phyloP scores from a whole-genome alignment of 2,329 filamentous ascomycete genomes.

The Diaporthe vexans region DNA sequence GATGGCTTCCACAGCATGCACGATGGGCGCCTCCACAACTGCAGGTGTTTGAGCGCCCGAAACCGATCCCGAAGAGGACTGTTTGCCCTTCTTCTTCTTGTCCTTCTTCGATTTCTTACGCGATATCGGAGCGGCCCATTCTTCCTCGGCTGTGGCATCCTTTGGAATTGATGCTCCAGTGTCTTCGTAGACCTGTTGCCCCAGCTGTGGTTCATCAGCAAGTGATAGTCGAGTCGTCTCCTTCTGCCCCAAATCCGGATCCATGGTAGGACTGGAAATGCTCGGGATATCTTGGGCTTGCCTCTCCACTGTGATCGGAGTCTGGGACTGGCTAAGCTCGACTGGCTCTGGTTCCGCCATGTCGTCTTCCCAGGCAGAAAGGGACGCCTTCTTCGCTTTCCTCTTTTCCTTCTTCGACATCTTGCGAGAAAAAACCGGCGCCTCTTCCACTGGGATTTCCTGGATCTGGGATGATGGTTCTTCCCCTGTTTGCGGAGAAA shows the following conservation, averaged over 20 bases:
- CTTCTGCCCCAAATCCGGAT: neutral
- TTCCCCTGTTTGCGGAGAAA: neutral
- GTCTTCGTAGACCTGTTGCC: slow-evolving; percentile 45
- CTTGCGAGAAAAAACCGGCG: slow-evolving; percentile 38
- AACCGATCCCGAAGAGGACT: slow-evolving; percentile 42
- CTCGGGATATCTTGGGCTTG: slow-evolving; percentile 8
- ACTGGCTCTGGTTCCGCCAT: slow-evolving; percentile 34
- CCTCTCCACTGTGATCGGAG: slow-evolving; percentile 18
- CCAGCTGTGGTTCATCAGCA: neutral
- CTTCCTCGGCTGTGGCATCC: slow-evolving; percentile 44
- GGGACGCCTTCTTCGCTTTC: slow-evolving; percentile 50
- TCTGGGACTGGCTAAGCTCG: slow-evolving; percentile 39
- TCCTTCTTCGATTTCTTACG: slow-evolving; percentile 54
- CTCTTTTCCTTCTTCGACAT: slow-evolving; percentile 43
- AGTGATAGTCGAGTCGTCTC: neutral
- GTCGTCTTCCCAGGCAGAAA: slow-evolving; percentile 38
- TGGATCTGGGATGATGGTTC: neutral
- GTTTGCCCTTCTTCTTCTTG: slow-evolving; percentile 55
- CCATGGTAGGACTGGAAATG: neutral
- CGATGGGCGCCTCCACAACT: slow-evolving; percentile 11
- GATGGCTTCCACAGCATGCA: neutral
- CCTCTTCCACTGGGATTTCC: neutral
- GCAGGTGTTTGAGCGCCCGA: slow-evolving; percentile 39
- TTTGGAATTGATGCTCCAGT: slow-evolving; percentile 38
- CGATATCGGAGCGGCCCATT: slow-evolving; percentile 41